These are phyloP conservation scores for Acer yangbiense DNA, from an alignment of 345 rosid genomes.

Conservation along the genomic window DNA sequence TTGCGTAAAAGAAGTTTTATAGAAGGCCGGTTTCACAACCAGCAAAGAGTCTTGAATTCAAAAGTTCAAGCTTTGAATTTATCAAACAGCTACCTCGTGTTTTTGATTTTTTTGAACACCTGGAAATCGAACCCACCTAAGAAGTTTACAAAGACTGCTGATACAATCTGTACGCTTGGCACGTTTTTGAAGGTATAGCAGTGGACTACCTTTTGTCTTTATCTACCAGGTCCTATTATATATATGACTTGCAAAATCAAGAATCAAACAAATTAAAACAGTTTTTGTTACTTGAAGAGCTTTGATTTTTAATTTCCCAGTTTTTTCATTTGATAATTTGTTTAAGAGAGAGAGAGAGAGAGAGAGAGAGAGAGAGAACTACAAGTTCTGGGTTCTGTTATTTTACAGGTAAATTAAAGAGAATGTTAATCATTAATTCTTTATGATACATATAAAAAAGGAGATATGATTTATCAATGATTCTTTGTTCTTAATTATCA, in stretches of 20 bases:
- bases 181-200: constrained; percentile 29
- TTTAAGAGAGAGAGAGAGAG: background rate
- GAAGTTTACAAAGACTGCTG: constrained; percentile 5
- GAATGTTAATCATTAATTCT: background rate
- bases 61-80: constrained; percentile 30
- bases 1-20: background rate
- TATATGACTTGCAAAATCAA: constrained; percentile 6
- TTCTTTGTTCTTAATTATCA: background rate
- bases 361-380: background rate
- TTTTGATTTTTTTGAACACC: constrained; percentile 13
- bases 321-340: background rate
- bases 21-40: constrained; percentile 8
- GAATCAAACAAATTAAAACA: background rate
- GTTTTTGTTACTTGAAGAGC: background rate
- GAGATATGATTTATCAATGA: background rate
- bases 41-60: background rate
- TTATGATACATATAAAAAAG: background rate
- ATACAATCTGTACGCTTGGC: background rate
- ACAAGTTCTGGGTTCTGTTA: background rate
- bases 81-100: constrained; percentile 29
- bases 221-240: background rate
- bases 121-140: constrained; percentile 2
- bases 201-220: constrained; percentile 3
- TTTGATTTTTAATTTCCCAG: background rate
- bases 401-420: constrained; percentile 2